These are phyloP conservation scores for Aspergillus sp. DNA, from an alignment of 2,329 filamentous ascomycete genomes.

Conservation along the genomic window DNA sequence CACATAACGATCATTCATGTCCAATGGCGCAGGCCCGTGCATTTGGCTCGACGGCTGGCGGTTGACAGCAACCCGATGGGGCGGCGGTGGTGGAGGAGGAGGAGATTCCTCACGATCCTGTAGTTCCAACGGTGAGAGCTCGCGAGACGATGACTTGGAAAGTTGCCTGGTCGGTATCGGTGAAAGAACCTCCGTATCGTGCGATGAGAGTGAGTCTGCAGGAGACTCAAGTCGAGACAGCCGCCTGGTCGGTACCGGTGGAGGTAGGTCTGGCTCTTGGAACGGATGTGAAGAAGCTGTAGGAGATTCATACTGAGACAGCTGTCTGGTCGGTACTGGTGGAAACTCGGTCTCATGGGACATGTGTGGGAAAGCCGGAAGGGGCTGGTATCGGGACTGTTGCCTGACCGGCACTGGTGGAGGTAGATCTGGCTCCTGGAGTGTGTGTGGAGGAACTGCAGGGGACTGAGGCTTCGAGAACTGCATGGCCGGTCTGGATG, in stretches of 20 bases:
- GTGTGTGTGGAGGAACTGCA: constrained; percentile 13
- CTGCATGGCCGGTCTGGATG: constrained; percentile 1
- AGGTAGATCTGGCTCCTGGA: constrained; percentile 7
- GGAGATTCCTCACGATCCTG: constrained; percentile 59
- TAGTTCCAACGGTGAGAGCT: constrained; percentile 24
- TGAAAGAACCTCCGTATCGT: neutral
- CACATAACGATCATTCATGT: constrained; percentile 34
- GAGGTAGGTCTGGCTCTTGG: constrained; percentile 4
- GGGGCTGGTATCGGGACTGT: constrained; percentile 1
- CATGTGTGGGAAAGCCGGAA: neutral
- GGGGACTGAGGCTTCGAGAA: constrained; percentile 18
- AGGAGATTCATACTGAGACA: constrained; percentile 1
- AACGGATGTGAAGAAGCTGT: neutral
- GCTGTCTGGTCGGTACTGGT: constrained; percentile 9
- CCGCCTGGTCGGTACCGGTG: constrained; percentile 8
- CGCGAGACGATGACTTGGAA: constrained; percentile 10
- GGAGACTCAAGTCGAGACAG: too few relatives aligned
- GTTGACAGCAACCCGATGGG: constrained; percentile 54
- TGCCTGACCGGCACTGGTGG: constrained; percentile 12
- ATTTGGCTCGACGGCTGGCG: constrained; percentile 18
- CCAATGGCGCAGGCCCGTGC: constrained; percentile 24
- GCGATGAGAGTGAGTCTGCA: too few relatives aligned
- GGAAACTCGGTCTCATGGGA: constrained; percentile 10
- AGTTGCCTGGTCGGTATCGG: constrained; percentile 1
- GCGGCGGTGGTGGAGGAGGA: constrained; percentile 74